These are phyloP conservation scores for Paramecium octaurelia DNA, from an alignment of 73 alveolate genomes.

Conservation along the genomic window DNA sequence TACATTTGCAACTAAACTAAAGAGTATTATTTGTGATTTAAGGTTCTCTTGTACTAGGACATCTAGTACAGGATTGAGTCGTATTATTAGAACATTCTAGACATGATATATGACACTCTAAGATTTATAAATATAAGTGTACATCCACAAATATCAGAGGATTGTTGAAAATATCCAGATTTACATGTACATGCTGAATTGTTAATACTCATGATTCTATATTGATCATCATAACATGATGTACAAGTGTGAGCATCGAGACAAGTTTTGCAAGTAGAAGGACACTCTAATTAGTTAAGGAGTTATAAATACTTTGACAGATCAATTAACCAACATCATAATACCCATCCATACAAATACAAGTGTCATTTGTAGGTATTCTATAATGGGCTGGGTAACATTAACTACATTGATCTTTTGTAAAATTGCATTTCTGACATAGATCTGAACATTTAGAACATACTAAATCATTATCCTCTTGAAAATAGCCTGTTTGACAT, in stretches of 20 bases:
- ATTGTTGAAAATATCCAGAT: constrained; percentile 10
- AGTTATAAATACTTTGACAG: background rate
- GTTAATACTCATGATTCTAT: background rate
- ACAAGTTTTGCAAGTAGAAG: background rate
- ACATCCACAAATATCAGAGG: background rate
- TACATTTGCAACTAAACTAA: background rate
- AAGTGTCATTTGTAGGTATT: background rate
- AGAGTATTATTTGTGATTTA: background rate
- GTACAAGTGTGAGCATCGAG: background rate
- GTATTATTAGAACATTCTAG: background rate
- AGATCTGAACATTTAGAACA: constrained; percentile 10
- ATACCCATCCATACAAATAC: constrained; percentile 21
- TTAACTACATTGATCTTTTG: background rate
- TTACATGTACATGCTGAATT: background rate
- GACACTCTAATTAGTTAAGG: background rate
- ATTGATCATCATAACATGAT: background rate
- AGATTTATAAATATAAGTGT: background rate
- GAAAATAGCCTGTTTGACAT: background rate
- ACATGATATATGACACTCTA: background rate
- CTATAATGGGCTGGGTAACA: background rate
- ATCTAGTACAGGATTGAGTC: background rate
- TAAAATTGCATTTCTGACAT: background rate
- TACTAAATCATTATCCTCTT: background rate
- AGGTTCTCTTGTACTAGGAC: constrained; percentile 21
- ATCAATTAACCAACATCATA: background rate